Percentiles rank a stretch among this genome's conserved stretches.
Evolutionary conservation across 2,329 filamentous ascomycete genomes (phyloP).

Genomic region (Leptographium radiaticola): DNA sequence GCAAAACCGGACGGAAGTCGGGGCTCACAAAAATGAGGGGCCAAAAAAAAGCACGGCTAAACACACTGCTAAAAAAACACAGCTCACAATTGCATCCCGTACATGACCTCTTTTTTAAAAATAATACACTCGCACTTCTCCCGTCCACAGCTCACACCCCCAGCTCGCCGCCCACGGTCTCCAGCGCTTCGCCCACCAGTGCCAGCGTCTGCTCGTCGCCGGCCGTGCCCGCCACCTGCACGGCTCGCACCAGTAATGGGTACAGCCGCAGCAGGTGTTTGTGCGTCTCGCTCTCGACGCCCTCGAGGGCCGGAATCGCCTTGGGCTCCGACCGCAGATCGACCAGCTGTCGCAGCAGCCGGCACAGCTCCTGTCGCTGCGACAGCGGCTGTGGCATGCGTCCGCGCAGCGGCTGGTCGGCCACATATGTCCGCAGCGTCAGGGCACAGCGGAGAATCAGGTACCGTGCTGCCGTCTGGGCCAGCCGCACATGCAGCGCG

Average conservation of each 20-base stretch:
- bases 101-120: background rate
- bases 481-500: conserved; percentile 44
- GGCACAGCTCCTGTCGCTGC: conserved; percentile 65
- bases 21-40: too few species aligned
- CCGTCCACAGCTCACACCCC: conserved; percentile 16
- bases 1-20: too few species aligned
- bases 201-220: conserved; percentile 48
- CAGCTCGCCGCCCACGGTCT: conserved; percentile 47
- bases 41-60: too few species aligned
- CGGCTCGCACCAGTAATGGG: conserved; percentile 56
- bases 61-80: too few species aligned
- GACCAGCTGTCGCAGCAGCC: conserved; percentile 54
- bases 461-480: conserved; percentile 64
- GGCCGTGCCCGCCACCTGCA: conserved; percentile 39
- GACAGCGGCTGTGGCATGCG: conserved; percentile 77
- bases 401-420: conserved; percentile 81
- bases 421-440: conserved; percentile 71
- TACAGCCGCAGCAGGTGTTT: conserved; percentile 75
- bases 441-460: conserved; percentile 72
- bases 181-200: conserved; percentile 46
- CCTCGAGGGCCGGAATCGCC: conserved; percentile 47
- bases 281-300: conserved; percentile 42
- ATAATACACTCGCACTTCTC: background rate
- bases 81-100: too few species aligned
- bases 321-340: conserved; percentile 54